A percentile compares a stretch with the other conserved stretches of the same genome.
phyloP scores from a whole-genome alignment of 1,284 basidiomycete genomes.

The Singerocomus inundabilis region DNA sequence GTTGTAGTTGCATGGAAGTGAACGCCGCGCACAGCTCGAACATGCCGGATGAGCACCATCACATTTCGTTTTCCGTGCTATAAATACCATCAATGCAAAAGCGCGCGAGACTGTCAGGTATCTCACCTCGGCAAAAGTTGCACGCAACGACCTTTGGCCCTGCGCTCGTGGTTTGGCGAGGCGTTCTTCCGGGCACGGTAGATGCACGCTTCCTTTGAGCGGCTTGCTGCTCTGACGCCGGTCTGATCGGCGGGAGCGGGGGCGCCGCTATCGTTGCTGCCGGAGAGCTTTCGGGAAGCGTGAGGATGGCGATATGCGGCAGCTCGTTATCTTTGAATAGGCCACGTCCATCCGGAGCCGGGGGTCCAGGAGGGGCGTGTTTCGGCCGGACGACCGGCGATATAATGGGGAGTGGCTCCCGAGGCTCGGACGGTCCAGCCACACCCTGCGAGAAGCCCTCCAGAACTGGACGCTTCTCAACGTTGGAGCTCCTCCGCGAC shows the following conservation, averaged over 20 bases:
- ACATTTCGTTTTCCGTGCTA: slow-evolving; percentile 82
- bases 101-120: slow-evolving; percentile 7
- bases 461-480: slow-evolving; percentile 44
- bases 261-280: slow-evolving; percentile 58
- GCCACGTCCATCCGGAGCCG: slow-evolving; percentile 35
- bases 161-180: slow-evolving; percentile 58
- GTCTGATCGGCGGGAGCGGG: slow-evolving; percentile 57
- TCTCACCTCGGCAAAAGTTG: slow-evolving; percentile 75
- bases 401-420: slow-evolving; percentile 29
- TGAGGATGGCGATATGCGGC: slow-evolving; percentile 67
- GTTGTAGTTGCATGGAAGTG: slow-evolving; percentile 73
- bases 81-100: slow-evolving; percentile 9
- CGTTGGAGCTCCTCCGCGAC: slow-evolving; percentile 60
- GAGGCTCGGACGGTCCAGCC: slow-evolving; percentile 37
- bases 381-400: slow-evolving; percentile 31
- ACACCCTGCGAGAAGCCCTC: slow-evolving; percentile 32
- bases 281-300: slow-evolving; percentile 53
- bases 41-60: slow-evolving; percentile 78
- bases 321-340: slow-evolving; percentile 61
- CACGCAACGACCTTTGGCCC: slow-evolving; percentile 82
- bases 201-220: slow-evolving; percentile 65
- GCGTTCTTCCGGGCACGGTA: slow-evolving; percentile 60
- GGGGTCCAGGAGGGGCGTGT: slow-evolving; percentile 23
- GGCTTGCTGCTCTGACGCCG: slow-evolving; percentile 59
- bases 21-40: slow-evolving; percentile 71